Percentiles rank a stretch among this genome's conserved stretches.
These are phyloP conservation scores for Nitzschia sp. DNA, from an alignment of 108 stramenopile species.

Conservation along the genomic window DNA sequence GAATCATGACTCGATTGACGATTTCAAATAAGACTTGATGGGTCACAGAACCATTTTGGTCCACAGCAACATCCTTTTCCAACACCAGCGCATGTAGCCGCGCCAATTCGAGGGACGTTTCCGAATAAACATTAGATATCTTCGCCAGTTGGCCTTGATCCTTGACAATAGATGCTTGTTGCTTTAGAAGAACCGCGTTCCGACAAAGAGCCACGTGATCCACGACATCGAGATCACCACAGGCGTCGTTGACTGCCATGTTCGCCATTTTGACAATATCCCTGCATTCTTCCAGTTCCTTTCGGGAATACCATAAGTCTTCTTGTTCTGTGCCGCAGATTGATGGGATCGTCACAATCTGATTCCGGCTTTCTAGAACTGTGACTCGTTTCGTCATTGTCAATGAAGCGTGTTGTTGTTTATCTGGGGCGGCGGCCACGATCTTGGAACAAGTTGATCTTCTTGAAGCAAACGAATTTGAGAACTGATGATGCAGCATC, in stretches of 20 bases:
- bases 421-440: no score
- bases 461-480: no score
- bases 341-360: neutral
- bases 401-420: no score
- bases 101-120: neutral
- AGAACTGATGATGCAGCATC: no score
- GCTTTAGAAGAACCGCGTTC: neutral
- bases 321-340: neutral
- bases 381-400: neutral
- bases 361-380: neutral
- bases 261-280: neutral
- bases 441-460: no score
- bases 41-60: neutral
- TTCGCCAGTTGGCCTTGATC: neutral
- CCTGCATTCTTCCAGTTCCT: neutral
- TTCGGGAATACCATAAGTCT: neutral
- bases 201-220: neutral
- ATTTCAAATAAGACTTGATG: neutral
- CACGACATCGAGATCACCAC: neutral
- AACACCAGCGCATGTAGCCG: neutral
- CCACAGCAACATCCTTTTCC: neutral
- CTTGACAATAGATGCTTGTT: neutral
- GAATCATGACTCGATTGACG: neutral
- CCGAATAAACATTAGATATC: neutral
- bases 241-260: constrained; percentile 4